Evolutionary conservation across 306 rosid genomes (phyloP).

Genomic region (Vigna mungo): DNA sequence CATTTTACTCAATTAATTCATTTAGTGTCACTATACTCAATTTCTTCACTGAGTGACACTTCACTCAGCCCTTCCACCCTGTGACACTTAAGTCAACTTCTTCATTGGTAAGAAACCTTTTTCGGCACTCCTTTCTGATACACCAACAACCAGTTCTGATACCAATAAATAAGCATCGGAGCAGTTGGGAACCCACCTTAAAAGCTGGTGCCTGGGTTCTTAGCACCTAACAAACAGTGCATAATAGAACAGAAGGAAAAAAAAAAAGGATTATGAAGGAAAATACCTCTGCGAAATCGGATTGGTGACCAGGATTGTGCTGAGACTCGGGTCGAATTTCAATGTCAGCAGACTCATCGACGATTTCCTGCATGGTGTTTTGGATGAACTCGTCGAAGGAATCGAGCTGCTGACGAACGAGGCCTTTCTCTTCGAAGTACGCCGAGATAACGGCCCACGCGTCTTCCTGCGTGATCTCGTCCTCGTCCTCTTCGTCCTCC

Average conservation of each 20-base stretch:
- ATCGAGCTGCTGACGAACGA: constrained; percentile 94
- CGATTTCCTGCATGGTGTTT: constrained; percentile 97
- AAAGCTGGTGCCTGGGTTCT: no score
- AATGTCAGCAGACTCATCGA: constrained; percentile 91
- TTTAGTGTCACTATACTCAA: no score
- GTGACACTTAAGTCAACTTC: no score
- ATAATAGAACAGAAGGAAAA: background rate
- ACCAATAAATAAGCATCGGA: no score
- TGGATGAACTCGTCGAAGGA: constrained; percentile 98
- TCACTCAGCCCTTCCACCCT: no score
- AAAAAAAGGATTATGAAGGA: background rate
- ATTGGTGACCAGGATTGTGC: constrained; percentile 94
- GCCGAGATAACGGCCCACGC: constrained; percentile 99
- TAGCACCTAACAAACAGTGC: background rate
- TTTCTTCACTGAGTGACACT: no score
- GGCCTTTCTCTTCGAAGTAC: constrained; percentile 92
- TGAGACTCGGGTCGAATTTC: constrained; percentile 98
- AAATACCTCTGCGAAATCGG: constrained; percentile 89
- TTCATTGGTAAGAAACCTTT: no score
- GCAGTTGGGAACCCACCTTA: no score
- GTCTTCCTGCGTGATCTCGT: constrained; percentile 93
- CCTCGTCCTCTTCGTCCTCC: constrained; percentile 61
- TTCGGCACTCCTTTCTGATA: no score
- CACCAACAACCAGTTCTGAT: no score
- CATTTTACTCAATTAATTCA: no score